These are phyloP conservation scores for Pythium myriotylum DNA, from an alignment of 352 stramenopile species.

Conservation along the genomic window DNA sequence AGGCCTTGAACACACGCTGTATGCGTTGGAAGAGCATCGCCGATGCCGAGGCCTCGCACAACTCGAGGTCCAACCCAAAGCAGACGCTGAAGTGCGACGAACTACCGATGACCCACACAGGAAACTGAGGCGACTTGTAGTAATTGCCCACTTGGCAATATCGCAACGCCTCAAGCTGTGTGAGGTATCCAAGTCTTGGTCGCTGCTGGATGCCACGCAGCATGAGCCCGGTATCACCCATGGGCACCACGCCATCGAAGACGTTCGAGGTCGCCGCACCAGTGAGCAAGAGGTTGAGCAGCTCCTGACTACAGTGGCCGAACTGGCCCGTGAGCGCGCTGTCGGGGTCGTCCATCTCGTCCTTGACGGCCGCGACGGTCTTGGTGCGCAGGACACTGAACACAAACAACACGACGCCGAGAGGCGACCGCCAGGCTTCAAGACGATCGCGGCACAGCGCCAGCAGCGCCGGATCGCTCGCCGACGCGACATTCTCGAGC, in stretches of 20 bases:
- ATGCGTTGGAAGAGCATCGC: constrained; percentile 83
- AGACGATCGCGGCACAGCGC: constrained; percentile 22
- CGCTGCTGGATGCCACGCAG: constrained; percentile 61
- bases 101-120: constrained; percentile 91
- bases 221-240: constrained; percentile 76
- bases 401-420: constrained; percentile 75
- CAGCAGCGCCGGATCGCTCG: constrained; percentile 15
- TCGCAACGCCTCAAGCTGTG: constrained; percentile 87
- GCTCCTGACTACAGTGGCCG: constrained; percentile 84
- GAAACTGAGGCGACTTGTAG: constrained; percentile 88
- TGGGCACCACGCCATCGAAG: constrained; percentile 77
- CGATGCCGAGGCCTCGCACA: constrained; percentile 69
- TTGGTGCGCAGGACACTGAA: constrained; percentile 73
- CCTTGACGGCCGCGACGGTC: constrained; percentile 37
- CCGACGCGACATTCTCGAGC: constrained; percentile 1
- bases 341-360: constrained; percentile 78
- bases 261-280: constrained; percentile 81
- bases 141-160: constrained; percentile 91
- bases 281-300: constrained; percentile 86
- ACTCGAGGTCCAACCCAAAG: constrained; percentile 64
- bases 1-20: constrained; percentile 88
- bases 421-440: constrained; percentile 30
- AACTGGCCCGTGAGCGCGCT: constrained; percentile 67
- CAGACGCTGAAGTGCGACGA: constrained; percentile 91
- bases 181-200: constrained; percentile 83